These are phyloP conservation scores for Colletotrichum lindemuthianum DNA, from an alignment of 2,329 filamentous ascomycete genomes.

Conservation along the genomic window DNA sequence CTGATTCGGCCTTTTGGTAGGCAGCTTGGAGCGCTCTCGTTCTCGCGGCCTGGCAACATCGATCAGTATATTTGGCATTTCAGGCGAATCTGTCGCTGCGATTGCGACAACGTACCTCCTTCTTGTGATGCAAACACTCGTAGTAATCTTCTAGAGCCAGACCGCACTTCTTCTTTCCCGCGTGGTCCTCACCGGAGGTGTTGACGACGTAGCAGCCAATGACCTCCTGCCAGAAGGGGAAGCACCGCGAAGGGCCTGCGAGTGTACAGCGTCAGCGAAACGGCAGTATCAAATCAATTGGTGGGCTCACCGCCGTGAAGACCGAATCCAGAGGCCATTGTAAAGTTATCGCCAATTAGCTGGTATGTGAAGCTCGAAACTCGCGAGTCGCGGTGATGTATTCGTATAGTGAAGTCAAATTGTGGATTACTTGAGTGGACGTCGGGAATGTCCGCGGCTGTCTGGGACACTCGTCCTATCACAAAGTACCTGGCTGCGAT, in stretches of 20 bases:
- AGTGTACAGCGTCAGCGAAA: slow-evolving; percentile 38
- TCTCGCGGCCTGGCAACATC: slow-evolving; percentile 73
- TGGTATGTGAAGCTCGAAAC: slow-evolving; percentile 33
- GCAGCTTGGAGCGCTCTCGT: slow-evolving; percentile 82
- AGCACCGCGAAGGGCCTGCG: slow-evolving; percentile 80
- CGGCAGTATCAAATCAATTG: slow-evolving; percentile 6
- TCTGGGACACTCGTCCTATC: slow-evolving; percentile 26
- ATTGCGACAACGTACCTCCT: slow-evolving; percentile 79
- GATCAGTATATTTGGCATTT: slow-evolving; percentile 6
- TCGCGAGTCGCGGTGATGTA: slow-evolving; percentile 12
- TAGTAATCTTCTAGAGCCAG: slow-evolving; percentile 95
- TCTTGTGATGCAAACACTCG: slow-evolving; percentile 98
- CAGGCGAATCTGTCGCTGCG: background rate
- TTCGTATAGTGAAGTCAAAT: slow-evolving; percentile 18
- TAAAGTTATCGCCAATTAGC: slow-evolving; percentile 43
- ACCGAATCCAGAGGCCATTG: slow-evolving; percentile 86
- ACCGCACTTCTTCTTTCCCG: slow-evolving; percentile 87
- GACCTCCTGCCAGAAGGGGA: slow-evolving; percentile 99
- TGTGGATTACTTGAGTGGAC: slow-evolving; percentile 6
- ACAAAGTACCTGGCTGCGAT: slow-evolving; percentile 26
- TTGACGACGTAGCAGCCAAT: slow-evolving; percentile 99
- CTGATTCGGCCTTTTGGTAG: slow-evolving; percentile 81
- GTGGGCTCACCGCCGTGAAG: slow-evolving; percentile 75
- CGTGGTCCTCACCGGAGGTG: slow-evolving; percentile 79
- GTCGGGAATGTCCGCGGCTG: slow-evolving; percentile 26